phyloP scores from a whole-genome alignment of 768 basidiomycete genomes.

The Suillus discolor region DNA sequence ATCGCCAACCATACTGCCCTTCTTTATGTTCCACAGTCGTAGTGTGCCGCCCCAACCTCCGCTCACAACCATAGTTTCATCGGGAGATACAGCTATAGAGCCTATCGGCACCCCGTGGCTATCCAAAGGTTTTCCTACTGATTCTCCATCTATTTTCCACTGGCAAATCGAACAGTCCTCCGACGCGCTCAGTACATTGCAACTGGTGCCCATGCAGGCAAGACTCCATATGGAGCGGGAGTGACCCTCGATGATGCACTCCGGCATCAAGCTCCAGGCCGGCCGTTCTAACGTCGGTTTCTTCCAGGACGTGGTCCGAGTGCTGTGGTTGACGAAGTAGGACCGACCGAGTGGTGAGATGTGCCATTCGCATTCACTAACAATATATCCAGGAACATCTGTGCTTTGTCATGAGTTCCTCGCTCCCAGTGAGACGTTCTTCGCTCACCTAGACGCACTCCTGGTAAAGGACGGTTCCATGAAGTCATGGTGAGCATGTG shows the following conservation, averaged over 20 bases:
- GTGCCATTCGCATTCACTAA: conserved; percentile 6
- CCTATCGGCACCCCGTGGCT: background rate
- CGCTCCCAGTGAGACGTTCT: no score
- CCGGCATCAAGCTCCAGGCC: background rate
- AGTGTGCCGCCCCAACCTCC: background rate
- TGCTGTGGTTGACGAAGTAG: background rate
- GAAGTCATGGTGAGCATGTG: background rate
- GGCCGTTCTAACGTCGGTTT: background rate
- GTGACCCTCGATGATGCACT: background rate
- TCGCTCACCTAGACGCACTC: background rate
- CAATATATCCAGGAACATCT: background rate
- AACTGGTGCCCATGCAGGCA: background rate
- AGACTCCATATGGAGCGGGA: background rate
- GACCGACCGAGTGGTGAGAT: conserved; percentile 2
- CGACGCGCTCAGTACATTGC: background rate
- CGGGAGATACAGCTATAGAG: background rate
- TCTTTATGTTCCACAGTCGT: background rate
- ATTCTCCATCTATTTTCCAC: background rate
- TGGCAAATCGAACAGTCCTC: background rate
- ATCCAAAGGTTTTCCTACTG: background rate
- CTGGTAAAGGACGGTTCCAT: background rate
- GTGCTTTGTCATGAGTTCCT: background rate
- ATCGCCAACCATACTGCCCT: background rate
- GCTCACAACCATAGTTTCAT: background rate
- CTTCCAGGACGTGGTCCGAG: background rate